Evolutionary conservation across 108 stramenopile genomes (phyloP).

Genomic region (Pseudonitzschia delicatissima): DNA sequence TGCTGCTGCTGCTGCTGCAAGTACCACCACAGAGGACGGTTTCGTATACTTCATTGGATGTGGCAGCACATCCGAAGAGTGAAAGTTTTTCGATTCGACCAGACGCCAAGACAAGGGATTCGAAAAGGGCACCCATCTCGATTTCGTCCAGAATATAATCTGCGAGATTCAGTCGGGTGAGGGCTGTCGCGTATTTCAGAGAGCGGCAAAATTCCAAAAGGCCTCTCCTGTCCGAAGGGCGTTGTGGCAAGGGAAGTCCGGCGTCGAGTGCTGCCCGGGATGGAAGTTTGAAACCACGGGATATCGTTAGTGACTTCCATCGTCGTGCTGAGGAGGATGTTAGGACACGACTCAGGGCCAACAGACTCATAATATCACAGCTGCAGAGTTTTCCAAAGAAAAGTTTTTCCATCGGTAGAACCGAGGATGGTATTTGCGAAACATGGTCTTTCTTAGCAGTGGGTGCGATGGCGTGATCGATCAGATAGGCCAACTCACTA

Average conservation of each 20-base stretch:
- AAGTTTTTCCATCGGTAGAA: neutral
- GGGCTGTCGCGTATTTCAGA: neutral
- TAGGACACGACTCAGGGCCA: neutral
- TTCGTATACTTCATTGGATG: neutral
- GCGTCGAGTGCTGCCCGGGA: neutral
- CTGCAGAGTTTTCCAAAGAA: neutral
- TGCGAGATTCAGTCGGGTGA: neutral
- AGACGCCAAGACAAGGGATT: neutral
- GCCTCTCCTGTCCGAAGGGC: too few relatives aligned
- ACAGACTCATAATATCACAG: neutral
- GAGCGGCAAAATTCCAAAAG: neutral
- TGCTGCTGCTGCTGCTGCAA: neutral
- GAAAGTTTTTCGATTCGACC: neutral
- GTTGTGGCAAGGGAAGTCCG: neutral
- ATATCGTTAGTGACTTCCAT: neutral
- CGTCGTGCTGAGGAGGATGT: neutral
- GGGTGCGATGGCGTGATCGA: neutral
- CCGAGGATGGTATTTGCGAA: too few relatives aligned
- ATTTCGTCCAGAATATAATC: neutral
- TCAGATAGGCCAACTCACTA: neutral
- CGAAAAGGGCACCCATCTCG: neutral
- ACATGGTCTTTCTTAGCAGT: too few relatives aligned
- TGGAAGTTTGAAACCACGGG: neutral
- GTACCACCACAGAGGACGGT: too few relatives aligned
- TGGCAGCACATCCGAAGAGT: neutral